These are phyloP conservation scores for Haplosporangium sp. DNA, from an alignment of 371 early-diverging fungal genomes.

Conservation along the genomic window DNA sequence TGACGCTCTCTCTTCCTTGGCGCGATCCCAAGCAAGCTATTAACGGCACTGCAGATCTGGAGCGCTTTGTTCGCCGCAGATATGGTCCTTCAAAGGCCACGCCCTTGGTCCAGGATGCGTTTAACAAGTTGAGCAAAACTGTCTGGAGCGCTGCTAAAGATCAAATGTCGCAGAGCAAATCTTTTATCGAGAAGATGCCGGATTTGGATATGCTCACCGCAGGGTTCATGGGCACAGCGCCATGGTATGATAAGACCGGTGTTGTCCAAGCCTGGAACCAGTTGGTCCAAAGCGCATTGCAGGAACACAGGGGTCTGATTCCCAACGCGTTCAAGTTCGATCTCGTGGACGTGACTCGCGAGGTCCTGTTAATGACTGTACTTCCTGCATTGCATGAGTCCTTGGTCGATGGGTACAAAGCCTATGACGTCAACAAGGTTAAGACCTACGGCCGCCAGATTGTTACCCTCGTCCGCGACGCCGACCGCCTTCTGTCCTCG, in stretches of 20 bases:
- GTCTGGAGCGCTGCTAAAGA: conserved; percentile 31
- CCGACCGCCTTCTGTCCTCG: conserved; percentile 28
- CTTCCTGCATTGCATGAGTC: conserved; percentile 30
- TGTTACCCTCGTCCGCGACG: conserved; percentile 22
- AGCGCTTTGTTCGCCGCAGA: conserved; percentile 34
- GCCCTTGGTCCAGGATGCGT: conserved; percentile 28
- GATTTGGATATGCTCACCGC: conserved; percentile 22
- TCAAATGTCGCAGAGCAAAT: conserved; percentile 31
- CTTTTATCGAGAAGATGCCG: conserved; percentile 39
- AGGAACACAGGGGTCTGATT: conserved; percentile 13
- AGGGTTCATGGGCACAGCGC: conserved; percentile 34
- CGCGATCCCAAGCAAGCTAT: conserved; percentile 25
- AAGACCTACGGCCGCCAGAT: conserved; percentile 24
- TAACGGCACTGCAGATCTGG: conserved; percentile 17
- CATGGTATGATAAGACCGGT: conserved; percentile 35
- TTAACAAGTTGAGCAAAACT: conserved; percentile 27
- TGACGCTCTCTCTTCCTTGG: conserved; percentile 32
- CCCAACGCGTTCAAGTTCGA: conserved; percentile 35
- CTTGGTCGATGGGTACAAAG: conserved; percentile 24
- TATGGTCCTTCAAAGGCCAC: conserved; percentile 35
- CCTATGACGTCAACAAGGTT: conserved; percentile 27
- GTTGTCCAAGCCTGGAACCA: conserved; percentile 43
- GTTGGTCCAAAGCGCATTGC: conserved; percentile 18
- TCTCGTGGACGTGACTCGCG: conserved; percentile 49
- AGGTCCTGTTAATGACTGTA: conserved; percentile 31